Percentiles rank a stretch among this genome's conserved stretches.
These are phyloP conservation scores for Wickerhamiella brachini DNA, from an alignment of 805 yeast species.

Conservation along the genomic window DNA sequence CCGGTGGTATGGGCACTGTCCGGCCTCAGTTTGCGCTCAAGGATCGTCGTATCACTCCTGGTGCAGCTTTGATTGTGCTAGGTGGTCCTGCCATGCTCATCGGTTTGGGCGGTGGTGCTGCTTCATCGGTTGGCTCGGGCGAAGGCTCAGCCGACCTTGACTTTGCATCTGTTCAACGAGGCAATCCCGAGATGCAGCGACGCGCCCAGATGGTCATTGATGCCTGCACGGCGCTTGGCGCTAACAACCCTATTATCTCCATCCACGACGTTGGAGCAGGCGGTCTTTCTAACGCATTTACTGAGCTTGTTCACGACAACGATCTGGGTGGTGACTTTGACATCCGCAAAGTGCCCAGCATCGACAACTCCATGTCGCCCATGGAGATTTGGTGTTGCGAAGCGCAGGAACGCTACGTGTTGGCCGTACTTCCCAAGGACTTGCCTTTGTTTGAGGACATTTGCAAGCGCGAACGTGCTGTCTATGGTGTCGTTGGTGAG, in stretches of 20 bases:
- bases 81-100: slow-evolving; percentile 98
- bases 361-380: slow-evolving; percentile 98
- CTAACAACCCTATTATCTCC: slow-evolving; percentile 69
- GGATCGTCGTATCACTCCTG: slow-evolving; percentile 78
- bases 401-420: slow-evolving; percentile 94
- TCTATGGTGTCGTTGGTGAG: slow-evolving; percentile 87
- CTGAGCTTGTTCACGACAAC: slow-evolving; percentile 95
- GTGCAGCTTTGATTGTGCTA: slow-evolving; percentile 77
- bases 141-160: slow-evolving; percentile 84
- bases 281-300: slow-evolving; percentile 92
- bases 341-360: slow-evolving; percentile 73
- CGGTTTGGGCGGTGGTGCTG: slow-evolving; percentile 99
- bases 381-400: slow-evolving; percentile 99
- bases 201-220: slow-evolving; percentile 97
- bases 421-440: slow-evolving; percentile 77
- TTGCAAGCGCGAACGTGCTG: slow-evolving; percentile 92
- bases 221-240: slow-evolving; percentile 76
- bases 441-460: slow-evolving; percentile 57
- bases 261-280: slow-evolving; percentile 99
- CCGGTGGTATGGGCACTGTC: slow-evolving; percentile 97
- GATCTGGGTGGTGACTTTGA: slow-evolving; percentile 90
- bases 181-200: slow-evolving; percentile 98
- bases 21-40: slow-evolving; percentile 88
- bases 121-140: slow-evolving; percentile 91
- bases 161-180: slow-evolving; percentile 98